Conservation (phyloP, 768 basidiomycete species). For the Phlebiopsis flavidoalba region DNA sequence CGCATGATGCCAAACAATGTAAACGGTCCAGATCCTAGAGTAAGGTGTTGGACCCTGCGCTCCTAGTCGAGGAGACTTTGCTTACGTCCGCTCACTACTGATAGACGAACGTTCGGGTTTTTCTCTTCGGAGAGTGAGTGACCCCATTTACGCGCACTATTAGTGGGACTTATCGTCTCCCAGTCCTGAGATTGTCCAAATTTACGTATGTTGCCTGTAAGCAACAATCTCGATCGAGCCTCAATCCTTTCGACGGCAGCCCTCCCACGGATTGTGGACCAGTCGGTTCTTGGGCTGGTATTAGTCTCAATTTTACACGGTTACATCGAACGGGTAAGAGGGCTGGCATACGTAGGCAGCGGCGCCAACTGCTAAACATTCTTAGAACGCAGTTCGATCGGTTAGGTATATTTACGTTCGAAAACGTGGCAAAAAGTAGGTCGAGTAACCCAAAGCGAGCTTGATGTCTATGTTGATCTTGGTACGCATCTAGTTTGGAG, state of each 20-base stretch:
- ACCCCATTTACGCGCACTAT: background rate
- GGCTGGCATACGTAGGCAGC: background rate
- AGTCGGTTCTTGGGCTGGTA: slow-evolving; percentile 67
- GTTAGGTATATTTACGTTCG: slow-evolving; percentile 67
- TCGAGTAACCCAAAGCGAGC: background rate
- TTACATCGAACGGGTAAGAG: slow-evolving; percentile 57
- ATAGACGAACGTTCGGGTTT: slow-evolving; percentile 67
- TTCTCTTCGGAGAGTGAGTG: slow-evolving; percentile 62
- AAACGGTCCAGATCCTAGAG: slow-evolving; percentile 61
- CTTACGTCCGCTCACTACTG: background rate
- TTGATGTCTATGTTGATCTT: background rate
- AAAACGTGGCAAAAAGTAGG: slow-evolving; percentile 74
- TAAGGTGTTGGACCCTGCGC: slow-evolving; percentile 26
- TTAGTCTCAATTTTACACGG: slow-evolving; percentile 75
- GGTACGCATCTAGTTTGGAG: slow-evolving; percentile 55
- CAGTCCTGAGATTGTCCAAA: slow-evolving; percentile 61
- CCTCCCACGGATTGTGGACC: slow-evolving; percentile 70
- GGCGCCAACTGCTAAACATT: background rate
- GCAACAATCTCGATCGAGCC: too few species aligned
- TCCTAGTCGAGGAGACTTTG: background rate
- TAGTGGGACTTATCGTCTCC: background rate
- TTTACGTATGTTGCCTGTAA: slow-evolving; percentile 35
- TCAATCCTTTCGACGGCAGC: slow-evolving; percentile 31
- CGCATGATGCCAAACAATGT: slow-evolving; percentile 53
- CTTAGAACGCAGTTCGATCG: slow-evolving; percentile 54